Evolutionary conservation across 1,284 basidiomycete species (phyloP).

Genomic region (Irpex rosettiformis): DNA sequence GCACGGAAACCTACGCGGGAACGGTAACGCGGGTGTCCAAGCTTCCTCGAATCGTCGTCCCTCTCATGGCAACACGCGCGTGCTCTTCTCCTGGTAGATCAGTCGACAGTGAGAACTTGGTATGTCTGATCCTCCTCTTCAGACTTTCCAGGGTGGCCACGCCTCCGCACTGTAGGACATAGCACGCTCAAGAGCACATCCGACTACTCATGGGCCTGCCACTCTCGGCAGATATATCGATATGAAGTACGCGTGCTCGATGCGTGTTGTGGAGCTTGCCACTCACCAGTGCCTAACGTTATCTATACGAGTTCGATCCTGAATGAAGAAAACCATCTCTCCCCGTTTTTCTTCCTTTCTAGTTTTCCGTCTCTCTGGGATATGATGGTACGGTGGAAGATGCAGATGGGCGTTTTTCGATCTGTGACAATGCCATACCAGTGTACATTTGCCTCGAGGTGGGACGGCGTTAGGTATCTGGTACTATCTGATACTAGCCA

Average conservation of each 20-base stretch:
- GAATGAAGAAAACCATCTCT: too few relatives aligned
- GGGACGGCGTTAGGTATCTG: too few relatives aligned
- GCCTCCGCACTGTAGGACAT: too few relatives aligned
- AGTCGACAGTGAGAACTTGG: background rate
- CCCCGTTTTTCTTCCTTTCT: too few relatives aligned
- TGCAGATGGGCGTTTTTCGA: background rate
- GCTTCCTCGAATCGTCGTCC: too few relatives aligned
- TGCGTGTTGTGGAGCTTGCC: background rate
- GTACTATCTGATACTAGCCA: too few relatives aligned
- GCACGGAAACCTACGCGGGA: background rate
- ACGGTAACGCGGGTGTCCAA: too few relatives aligned
- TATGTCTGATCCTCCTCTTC: background rate
- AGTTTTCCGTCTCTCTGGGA: too few relatives aligned
- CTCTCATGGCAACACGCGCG: background rate
- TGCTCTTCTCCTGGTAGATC: background rate
- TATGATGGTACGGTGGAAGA: too few relatives aligned
- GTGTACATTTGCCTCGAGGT: too few relatives aligned
- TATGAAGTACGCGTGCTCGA: background rate
- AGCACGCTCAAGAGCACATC: too few relatives aligned
- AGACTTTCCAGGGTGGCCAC: background rate
- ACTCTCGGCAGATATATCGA: background rate
- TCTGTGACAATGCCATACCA: background rate
- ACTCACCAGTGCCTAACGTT: background rate
- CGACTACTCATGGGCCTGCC: too few relatives aligned
- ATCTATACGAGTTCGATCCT: background rate